Percentiles rank a stretch among this genome's conserved stretches.
Conservation (phyloP, 2,329 filamentous ascomycete genomes). For the Zarea fungicola region DNA sequence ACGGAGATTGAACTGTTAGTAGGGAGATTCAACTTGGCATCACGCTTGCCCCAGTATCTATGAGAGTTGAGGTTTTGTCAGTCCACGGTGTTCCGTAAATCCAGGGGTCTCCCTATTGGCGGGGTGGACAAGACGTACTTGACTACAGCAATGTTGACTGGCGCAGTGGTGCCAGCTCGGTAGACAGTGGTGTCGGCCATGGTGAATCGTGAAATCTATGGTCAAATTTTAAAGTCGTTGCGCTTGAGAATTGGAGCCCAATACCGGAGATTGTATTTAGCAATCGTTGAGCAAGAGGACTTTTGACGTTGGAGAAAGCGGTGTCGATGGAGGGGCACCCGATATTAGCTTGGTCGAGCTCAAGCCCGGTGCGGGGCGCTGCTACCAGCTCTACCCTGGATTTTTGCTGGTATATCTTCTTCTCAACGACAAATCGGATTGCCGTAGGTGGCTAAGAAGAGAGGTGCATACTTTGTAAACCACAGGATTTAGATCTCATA, state of each 20-base stretch:
- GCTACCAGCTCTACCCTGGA: background rate
- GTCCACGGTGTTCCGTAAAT: background rate
- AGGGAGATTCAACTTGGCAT: conserved; percentile 87
- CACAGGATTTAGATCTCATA: no score
- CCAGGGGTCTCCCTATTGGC: background rate
- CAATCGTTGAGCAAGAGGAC: background rate
- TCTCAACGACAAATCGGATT: no score
- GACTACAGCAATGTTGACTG: conserved; percentile 97
- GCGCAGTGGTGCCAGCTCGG: conserved; percentile 91
- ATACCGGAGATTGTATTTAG: background rate
- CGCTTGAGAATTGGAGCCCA: background rate
- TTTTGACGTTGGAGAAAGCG: conserved; percentile 5
- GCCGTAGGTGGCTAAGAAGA: no score
- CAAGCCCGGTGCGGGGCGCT: background rate
- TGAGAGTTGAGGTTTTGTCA: conserved; percentile 7
- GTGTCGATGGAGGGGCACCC: conserved; percentile 11
- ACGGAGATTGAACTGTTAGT: conserved; percentile 98
- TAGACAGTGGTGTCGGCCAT: conserved; percentile 61
- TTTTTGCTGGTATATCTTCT: no score
- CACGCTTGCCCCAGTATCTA: conserved; percentile 92
- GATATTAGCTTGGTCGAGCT: background rate
- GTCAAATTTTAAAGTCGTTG: background rate
- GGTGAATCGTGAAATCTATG: conserved; percentile 6
- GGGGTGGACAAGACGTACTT: conserved; percentile 53
- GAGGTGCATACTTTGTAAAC: no score